Evolutionary conservation across 2,329 filamentous ascomycete species (phyloP).

Genomic region (Atkinsonella texensis): DNA sequence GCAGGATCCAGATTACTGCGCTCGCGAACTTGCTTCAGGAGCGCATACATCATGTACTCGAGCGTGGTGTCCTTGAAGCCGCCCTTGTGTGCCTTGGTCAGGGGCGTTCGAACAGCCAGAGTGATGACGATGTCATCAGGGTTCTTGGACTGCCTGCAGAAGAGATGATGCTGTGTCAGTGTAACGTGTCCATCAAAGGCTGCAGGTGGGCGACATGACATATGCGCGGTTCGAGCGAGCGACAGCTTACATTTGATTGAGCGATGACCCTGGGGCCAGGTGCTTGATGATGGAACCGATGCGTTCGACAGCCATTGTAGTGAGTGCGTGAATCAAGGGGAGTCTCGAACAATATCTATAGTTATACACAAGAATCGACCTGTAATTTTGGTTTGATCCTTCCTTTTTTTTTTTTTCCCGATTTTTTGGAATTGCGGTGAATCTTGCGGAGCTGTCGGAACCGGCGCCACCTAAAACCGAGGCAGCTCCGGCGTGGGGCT

Average conservation of each 20-base stretch:
- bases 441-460: not conserved
- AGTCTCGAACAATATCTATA: no score
- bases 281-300: constrained; percentile 82
- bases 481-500: constrained; percentile 14
- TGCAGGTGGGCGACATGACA: not conserved
- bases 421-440: not conserved
- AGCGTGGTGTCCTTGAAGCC: constrained; percentile 90
- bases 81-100: constrained; percentile 81
- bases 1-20: constrained; percentile 68
- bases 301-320: constrained; percentile 68
- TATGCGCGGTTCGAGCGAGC: not conserved
- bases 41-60: constrained; percentile 73
- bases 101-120: constrained; percentile 75
- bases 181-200: not conserved
- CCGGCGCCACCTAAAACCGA: constrained; percentile 10
- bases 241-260: constrained; percentile 62
- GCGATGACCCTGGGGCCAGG: constrained; percentile 58
- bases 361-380: no score
- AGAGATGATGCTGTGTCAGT: not conserved
- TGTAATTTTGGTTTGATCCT: no score
- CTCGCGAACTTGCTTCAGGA: constrained; percentile 64
- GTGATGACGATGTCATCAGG: constrained; percentile 96
- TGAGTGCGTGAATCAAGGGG: not conserved
- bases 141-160: constrained; percentile 70
- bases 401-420: not conserved